These are phyloP conservation scores for Corynascus novoguineensis DNA, from an alignment of 495 filamentous ascomycete species.

Conservation along the genomic window DNA sequence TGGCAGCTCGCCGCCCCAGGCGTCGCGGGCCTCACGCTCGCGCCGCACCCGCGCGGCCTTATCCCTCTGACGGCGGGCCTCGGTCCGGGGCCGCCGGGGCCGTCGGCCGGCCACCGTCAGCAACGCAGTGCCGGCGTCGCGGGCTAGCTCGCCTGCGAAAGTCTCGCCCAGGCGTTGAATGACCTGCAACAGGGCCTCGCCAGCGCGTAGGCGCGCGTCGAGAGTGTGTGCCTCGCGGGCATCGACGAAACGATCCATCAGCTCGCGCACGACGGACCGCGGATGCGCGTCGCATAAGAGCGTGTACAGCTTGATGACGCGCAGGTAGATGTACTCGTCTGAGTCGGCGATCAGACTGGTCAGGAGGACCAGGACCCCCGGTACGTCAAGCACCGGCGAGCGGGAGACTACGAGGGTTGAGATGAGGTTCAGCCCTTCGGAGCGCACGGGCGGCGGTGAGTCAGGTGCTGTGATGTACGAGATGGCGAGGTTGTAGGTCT, in stretches of 20 bases:
- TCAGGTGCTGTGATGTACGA: conserved; percentile 62
- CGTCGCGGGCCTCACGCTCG: conserved; percentile 47
- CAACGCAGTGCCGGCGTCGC: conserved; percentile 54
- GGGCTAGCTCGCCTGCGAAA: conserved; percentile 53
- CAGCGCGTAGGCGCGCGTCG: conserved; percentile 65
- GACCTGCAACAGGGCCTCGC: conserved; percentile 65
- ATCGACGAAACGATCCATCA: conserved; percentile 67
- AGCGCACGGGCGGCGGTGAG: conserved; percentile 67
- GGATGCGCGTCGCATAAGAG: conserved; percentile 62
- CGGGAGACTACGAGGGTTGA: conserved; percentile 55
- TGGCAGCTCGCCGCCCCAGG: conserved; percentile 48
- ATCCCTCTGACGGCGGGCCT: conserved; percentile 48
- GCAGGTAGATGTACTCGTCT: conserved; percentile 73
- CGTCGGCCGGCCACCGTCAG: conserved; percentile 63
- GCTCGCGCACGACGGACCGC: conserved; percentile 55
- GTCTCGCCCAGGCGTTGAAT: conserved; percentile 60
- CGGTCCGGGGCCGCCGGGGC: conserved; percentile 49
- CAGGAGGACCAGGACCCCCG: conserved; percentile 59
- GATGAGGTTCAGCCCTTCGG: conserved; percentile 69
- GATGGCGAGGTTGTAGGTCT: conserved; percentile 65
- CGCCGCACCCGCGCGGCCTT: conserved; percentile 41
- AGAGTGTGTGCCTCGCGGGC: conserved; percentile 49
- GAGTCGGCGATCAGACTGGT: conserved; percentile 60
- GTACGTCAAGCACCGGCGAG: conserved; percentile 65
- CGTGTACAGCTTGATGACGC: conserved; percentile 61